These are phyloP conservation scores for Diplodia mutila DNA, from an alignment of 2,329 filamentous ascomycete genomes.

Conservation along the genomic window DNA sequence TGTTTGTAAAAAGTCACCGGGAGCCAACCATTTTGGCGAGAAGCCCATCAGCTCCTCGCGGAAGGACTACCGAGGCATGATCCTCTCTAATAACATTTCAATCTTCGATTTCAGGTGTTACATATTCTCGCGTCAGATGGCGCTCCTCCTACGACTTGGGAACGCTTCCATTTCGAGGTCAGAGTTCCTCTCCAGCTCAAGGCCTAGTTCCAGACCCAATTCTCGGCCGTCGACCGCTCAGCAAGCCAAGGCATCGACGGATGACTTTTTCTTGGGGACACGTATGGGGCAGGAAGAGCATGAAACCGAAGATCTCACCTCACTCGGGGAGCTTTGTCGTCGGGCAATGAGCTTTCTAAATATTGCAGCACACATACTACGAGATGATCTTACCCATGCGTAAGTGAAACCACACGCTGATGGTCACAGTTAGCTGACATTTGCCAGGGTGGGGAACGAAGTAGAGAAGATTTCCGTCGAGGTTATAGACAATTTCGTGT, in stretches of 20 bases:
- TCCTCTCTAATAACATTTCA: conserved; percentile 92
- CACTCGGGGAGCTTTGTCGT: conserved; percentile 85
- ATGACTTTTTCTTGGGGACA: conserved; percentile 39
- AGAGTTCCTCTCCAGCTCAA: conserved; percentile 38
- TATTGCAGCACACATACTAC: conserved; percentile 75
- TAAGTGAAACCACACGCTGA: conserved; percentile 35
- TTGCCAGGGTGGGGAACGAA: conserved; percentile 38
- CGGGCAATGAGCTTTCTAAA: conserved; percentile 84
- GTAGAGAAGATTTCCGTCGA: conserved; percentile 46
- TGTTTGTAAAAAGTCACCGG: conserved; percentile 17
- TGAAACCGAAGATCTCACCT: conserved; percentile 72
- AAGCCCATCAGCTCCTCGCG: conserved; percentile 47
- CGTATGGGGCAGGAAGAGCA: conserved; percentile 42
- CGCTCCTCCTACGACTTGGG: conserved; percentile 79
- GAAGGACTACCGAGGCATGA: conserved; percentile 89
- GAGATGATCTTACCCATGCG: conserved; percentile 73
- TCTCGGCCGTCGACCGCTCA: conserved; percentile 14
- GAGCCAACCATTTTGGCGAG: conserved; percentile 29
- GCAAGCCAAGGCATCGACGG: conserved; percentile 35
- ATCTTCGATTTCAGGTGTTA: conserved; percentile 95
- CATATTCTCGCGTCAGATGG: conserved; percentile 86
- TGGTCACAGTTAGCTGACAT: conserved; percentile 30
- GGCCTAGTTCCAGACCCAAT: conserved; percentile 39
- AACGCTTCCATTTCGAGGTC: conserved; percentile 57
- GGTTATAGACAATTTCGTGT: conserved; percentile 73